A percentile compares a stretch with the other conserved stretches of the same genome.
Conservation (phyloP, 148 eudicot species). For the Dianthus caryophyllus region DNA sequence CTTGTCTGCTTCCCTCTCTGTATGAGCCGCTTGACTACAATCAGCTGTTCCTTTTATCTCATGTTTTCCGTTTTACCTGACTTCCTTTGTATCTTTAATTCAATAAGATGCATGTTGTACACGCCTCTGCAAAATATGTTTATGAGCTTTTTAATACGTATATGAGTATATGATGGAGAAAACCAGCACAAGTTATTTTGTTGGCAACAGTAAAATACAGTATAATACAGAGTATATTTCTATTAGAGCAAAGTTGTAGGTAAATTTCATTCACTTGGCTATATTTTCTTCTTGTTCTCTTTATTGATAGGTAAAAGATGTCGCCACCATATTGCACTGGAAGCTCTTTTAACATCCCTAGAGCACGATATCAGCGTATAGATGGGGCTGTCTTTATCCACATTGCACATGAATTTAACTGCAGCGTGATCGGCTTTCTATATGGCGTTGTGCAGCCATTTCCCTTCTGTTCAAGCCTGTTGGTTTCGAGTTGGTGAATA, state of each 20-base stretch:
- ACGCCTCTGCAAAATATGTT: slow-evolving; percentile 20
- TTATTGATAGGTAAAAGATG: slow-evolving; percentile 78
- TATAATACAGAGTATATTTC: too few species aligned
- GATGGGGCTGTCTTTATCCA: slow-evolving; percentile 10
- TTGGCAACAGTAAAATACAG: neutral
- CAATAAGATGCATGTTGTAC: slow-evolving; percentile 32
- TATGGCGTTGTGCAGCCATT: neutral
- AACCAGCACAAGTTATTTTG: slow-evolving; percentile 7
- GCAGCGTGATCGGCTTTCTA: neutral
- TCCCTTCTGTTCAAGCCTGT: slow-evolving; percentile 10
- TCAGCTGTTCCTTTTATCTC: slow-evolving; percentile 15
- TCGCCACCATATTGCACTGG: slow-evolving; percentile 84
- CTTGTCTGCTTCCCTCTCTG: slow-evolving; percentile 74
- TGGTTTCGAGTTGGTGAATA: slow-evolving; percentile 4
- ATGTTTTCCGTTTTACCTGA: slow-evolving; percentile 18
- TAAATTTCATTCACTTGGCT: slow-evolving; percentile 24
- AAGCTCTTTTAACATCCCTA: slow-evolving; percentile 47
- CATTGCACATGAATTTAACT: neutral
- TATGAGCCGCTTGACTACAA: slow-evolving; percentile 44
- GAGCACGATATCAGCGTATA: slow-evolving; percentile 25
- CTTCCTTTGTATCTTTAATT: slow-evolving; percentile 5
- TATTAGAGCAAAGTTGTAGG: neutral
- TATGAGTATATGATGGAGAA: slow-evolving; percentile 11
- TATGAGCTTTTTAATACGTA: neutral
- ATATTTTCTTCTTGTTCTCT: slow-evolving; percentile 31